Evolutionary conservation across 2,329 filamentous ascomycete genomes (phyloP).

Genomic region (Fusarium torreyae): DNA sequence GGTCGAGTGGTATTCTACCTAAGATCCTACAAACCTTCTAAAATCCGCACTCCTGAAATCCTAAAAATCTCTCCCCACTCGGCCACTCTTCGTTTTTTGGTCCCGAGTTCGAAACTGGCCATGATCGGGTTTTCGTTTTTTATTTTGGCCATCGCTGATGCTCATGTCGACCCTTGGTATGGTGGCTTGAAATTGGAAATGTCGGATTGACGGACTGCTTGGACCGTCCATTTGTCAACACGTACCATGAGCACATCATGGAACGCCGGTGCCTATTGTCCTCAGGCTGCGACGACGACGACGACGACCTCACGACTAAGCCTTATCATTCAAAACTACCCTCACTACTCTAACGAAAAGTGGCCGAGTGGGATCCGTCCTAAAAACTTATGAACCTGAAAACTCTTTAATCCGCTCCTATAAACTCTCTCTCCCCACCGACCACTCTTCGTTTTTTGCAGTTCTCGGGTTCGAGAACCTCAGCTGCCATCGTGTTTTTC

Average conservation of each 20-base stretch:
- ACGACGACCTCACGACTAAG: too few species aligned
- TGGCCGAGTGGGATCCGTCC: background rate
- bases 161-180: too few species aligned
- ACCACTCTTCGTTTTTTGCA: slow-evolving; percentile 23
- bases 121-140: background rate
- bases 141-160: background rate
- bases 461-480: slow-evolving; percentile 2
- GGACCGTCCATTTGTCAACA: too few species aligned
- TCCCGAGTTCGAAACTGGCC: background rate
- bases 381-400: background rate
- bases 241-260: too few species aligned
- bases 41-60: background rate
- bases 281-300: too few species aligned
- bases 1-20: slow-evolving; percentile 18
- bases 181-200: too few species aligned
- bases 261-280: too few species aligned
- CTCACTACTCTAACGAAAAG: background rate
- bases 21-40: slow-evolving; percentile 1
- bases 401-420: slow-evolving; percentile 6
- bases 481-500: background rate
- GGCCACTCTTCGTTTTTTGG: background rate
- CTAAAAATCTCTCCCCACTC: background rate
- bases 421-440: background rate
- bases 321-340: too few species aligned
- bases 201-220: too few species aligned